Conservation (phyloP, 2,329 filamentous ascomycete species). For the Conoideocrella luteorostrata region DNA sequence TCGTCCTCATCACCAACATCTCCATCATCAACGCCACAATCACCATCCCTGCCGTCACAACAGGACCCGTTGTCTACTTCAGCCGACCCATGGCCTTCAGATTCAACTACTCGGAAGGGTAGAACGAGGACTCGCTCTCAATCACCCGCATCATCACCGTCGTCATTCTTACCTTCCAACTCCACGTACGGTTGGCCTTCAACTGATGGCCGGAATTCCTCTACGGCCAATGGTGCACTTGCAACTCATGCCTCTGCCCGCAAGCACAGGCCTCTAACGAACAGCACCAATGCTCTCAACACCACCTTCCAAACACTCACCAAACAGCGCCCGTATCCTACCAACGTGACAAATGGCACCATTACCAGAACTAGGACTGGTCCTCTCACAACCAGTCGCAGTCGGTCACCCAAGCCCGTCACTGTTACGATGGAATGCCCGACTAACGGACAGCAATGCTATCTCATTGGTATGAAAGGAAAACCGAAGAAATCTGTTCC, state of each 20-base stretch:
- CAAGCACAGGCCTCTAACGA: neutral
- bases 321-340: neutral
- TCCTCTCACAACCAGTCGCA: neutral
- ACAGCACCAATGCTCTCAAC: neutral
- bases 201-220: neutral
- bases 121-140: neutral
- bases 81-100: neutral
- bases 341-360: neutral
- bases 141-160: neutral
- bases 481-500: neutral
- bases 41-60: neutral
- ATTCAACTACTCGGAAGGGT: neutral
- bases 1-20: neutral
- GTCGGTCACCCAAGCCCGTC: neutral
- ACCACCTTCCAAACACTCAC: neutral
- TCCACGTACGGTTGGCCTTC: neutral
- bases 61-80: neutral
- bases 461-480: neutral
- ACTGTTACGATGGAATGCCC: constrained; percentile 8
- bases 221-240: neutral
- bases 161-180: neutral
- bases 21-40: too few relatives aligned
- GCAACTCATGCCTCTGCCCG: neutral
- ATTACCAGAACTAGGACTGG: neutral
- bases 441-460: neutral